These are phyloP conservation scores for Eremochloa ophiuroides DNA, from an alignment of 176 grass and related monocot species.

Conservation along the genomic window DNA sequence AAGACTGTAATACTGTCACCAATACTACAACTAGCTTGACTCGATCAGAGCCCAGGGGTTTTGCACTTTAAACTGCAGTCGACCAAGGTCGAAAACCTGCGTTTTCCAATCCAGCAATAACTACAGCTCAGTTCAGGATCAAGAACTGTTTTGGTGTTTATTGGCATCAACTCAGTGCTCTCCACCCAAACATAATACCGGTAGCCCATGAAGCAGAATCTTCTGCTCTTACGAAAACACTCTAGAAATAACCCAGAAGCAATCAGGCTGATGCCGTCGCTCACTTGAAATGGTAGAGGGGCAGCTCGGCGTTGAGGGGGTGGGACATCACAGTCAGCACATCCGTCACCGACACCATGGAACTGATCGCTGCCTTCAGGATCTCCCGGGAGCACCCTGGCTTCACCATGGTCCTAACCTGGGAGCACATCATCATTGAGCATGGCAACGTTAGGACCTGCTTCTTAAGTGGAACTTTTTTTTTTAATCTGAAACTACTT, in stretches of 20 bases:
- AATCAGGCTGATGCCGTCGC: neutral
- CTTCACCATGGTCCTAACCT: slow-evolving; percentile 59
- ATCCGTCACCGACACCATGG: slow-evolving; percentile 42
- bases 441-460: slow-evolving; percentile 1
- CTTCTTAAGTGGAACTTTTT: neutral
- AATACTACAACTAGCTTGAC: neutral
- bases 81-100: neutral
- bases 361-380: slow-evolving; percentile 49
- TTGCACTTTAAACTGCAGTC: neutral
- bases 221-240: neutral
- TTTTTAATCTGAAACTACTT: neutral
- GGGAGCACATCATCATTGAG: neutral
- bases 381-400: slow-evolving; percentile 54
- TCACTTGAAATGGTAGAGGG: slow-evolving; percentile 56
- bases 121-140: neutral
- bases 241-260: neutral
- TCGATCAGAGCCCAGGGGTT: neutral
- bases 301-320: slow-evolving; percentile 52
- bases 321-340: slow-evolving; percentile 58
- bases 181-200: neutral
- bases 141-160: slow-evolving; percentile 22
- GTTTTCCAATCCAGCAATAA: neutral
- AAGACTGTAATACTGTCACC: neutral
- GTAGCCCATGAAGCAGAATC: slow-evolving; percentile 4
- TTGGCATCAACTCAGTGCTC: neutral